These are phyloP conservation scores for Verbena officinalis DNA, from an alignment of 257 asterid genomes.

Conservation along the genomic window DNA sequence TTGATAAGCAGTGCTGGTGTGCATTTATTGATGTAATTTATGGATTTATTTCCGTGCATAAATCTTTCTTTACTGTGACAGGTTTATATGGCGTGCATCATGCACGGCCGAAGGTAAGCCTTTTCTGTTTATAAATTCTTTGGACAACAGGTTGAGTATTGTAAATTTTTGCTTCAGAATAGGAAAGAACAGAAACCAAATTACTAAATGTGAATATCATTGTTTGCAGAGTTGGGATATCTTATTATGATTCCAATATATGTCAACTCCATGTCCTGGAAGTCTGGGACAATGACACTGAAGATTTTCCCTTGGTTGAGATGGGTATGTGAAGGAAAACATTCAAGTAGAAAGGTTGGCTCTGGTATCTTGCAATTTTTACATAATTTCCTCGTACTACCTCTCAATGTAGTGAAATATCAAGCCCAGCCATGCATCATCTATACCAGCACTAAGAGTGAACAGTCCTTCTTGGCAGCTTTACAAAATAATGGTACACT, in stretches of 20 bases:
- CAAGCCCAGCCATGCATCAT: slow-evolving; percentile 88
- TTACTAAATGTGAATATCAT: slow-evolving; percentile 19
- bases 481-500: slow-evolving; percentile 72
- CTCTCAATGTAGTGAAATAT: slow-evolving; percentile 67
- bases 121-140: slow-evolving; percentile 21
- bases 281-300: slow-evolving; percentile 83
- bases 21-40: slow-evolving; percentile 16
- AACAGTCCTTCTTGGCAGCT: slow-evolving; percentile 76
- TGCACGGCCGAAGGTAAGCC: slow-evolving; percentile 79
- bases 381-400: slow-evolving; percentile 7
- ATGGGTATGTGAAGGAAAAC: slow-evolving; percentile 63
- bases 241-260: slow-evolving; percentile 75
- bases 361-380: slow-evolving; percentile 27
- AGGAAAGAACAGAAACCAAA: slow-evolving; percentile 10
- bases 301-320: slow-evolving; percentile 74
- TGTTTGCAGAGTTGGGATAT: slow-evolving; percentile 81
- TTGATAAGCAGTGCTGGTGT: background rate
- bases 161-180: slow-evolving; percentile 25
- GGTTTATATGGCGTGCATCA: slow-evolving; percentile 96
- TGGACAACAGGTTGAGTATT: slow-evolving; percentile 15
- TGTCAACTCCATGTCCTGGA: slow-evolving; percentile 85
- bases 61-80: slow-evolving; percentile 34
- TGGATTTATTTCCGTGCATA: background rate
- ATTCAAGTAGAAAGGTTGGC: slow-evolving; percentile 8
- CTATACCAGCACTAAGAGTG: slow-evolving; percentile 93